Evolutionary conservation across 495 filamentous ascomycete species (phyloP), one percentile per base, ranked within the genome.

Genomic region (Thermothielavioides terrestris): DNA sequence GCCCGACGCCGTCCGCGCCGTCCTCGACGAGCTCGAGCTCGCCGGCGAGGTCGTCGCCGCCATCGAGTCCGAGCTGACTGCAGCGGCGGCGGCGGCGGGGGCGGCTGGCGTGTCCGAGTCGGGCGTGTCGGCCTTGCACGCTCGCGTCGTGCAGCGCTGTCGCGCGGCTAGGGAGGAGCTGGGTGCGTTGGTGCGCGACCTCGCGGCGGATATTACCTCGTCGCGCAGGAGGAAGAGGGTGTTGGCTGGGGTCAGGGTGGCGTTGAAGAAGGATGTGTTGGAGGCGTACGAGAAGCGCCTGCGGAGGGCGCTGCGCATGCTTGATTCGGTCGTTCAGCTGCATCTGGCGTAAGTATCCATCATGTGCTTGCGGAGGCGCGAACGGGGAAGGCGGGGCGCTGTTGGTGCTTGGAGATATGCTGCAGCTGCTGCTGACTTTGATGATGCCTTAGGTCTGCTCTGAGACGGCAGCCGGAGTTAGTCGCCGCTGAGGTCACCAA

Each of bases 21-120:
- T 68, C 0, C 44, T 63, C n/a, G 46, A 55, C 0, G 55, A 70
- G 28, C 54, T 70, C 20, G 57, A 67, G 4, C 46, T 61, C 9
- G 46, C 69, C 2, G 51, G 55, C 17, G 49, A 46, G 7, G 44
- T 65, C 7, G 26, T 72, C 9, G 53, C 31, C 44, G 54, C 54
- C 31, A 28, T 49, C 1, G 54, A 55, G 4, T 59, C 62, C 18
- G 37, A 39, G 11, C 31, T 66, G 23, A 11, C 6, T 6, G 6
- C 27, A 11, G 27, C 6, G 6, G 6, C 27, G 6, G 27, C 11
- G 27, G 27, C 6, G 27, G 11, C 6, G 6, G 27, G 11, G 6
- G 15, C 34, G 6, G 15, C 34, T 36, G 20, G 1, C 3, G 5
- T 25, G 3, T 25, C 20, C 11, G 37, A 40, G 37, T 45, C 28